Conservation (phyloP, 2,329 filamentous ascomycete genomes). For the Capronia americana region DNA sequence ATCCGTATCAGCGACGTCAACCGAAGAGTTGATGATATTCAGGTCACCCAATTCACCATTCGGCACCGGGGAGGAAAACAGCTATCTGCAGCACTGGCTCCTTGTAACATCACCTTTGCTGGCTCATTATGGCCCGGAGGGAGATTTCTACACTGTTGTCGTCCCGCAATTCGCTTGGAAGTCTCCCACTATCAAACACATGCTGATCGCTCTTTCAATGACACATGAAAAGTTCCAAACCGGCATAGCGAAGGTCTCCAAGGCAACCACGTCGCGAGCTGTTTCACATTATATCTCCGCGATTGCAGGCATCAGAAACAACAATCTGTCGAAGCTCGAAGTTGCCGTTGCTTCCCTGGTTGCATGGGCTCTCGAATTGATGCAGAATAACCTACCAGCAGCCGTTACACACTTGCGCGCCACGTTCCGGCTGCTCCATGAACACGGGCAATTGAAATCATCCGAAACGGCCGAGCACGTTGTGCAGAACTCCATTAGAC, state of each 20-base stretch:
- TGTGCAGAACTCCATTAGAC: neutral
- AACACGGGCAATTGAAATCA: neutral
- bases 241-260: neutral
- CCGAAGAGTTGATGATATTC: neutral
- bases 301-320: conserved; percentile 16
- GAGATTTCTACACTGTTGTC: conserved; percentile 20
- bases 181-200: conserved; percentile 15
- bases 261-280: neutral
- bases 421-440: neutral
- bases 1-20: neutral
- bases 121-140: conserved; percentile 18
- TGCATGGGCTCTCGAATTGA: conserved; percentile 22
- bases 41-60: conserved; percentile 13
- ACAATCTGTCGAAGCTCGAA: conserved; percentile 14
- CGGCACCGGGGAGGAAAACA: conserved; percentile 18
- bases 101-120: conserved; percentile 17
- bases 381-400: conserved; percentile 19
- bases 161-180: conserved; percentile 23
- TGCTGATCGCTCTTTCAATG: conserved; percentile 24
- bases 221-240: conserved; percentile 16
- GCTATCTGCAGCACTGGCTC: conserved; percentile 18
- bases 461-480: neutral
- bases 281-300: conserved; percentile 22
- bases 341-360: conserved; percentile 21
- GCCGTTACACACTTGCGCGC: conserved; percentile 10